These are phyloP conservation scores for Phylloporus sp. DNA, from an alignment of 768 basidiomycete species.

Conservation along the genomic window DNA sequence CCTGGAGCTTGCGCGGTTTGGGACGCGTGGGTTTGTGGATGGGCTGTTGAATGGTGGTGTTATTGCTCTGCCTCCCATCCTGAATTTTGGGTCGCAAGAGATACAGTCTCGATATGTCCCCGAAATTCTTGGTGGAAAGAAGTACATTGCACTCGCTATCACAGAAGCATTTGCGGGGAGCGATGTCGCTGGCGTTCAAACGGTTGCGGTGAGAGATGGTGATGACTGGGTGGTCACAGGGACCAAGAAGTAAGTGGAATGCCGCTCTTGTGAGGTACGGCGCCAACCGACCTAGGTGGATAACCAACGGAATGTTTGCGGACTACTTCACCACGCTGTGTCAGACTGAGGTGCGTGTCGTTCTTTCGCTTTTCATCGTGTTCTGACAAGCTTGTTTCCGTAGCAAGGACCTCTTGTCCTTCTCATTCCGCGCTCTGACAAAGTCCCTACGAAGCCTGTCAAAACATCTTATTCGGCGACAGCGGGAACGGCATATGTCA, in stretches of 20 bases:
- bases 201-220: slow-evolving; percentile 80
- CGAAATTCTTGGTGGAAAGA: slow-evolving; percentile 71
- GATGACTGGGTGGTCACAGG: slow-evolving; percentile 87
- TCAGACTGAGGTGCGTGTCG: slow-evolving; percentile 53
- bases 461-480: slow-evolving; percentile 91
- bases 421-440: slow-evolving; percentile 66
- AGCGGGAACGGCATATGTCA: slow-evolving; percentile 87
- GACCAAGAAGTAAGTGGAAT: slow-evolving; percentile 72
- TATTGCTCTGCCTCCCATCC: slow-evolving; percentile 84
- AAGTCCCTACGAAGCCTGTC: slow-evolving; percentile 80
- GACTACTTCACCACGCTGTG: slow-evolving; percentile 84
- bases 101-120: slow-evolving; percentile 68
- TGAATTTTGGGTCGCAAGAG: slow-evolving; percentile 83
- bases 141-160: slow-evolving; percentile 87
- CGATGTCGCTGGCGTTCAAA: slow-evolving; percentile 81
- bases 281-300: slow-evolving; percentile 64
- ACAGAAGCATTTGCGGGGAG: slow-evolving; percentile 92
- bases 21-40: slow-evolving; percentile 84
- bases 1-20: slow-evolving; percentile 78
- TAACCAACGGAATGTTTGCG: slow-evolving; percentile 81
- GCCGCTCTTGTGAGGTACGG: neutral
- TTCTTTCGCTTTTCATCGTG: neutral
- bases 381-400: slow-evolving; percentile 3
- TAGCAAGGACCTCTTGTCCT: slow-evolving; percentile 74
- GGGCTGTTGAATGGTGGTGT: slow-evolving; percentile 78